Conservation (phyloP, 2,329 filamentous ascomycete species). For the Colletotrichum chrysophilum region DNA sequence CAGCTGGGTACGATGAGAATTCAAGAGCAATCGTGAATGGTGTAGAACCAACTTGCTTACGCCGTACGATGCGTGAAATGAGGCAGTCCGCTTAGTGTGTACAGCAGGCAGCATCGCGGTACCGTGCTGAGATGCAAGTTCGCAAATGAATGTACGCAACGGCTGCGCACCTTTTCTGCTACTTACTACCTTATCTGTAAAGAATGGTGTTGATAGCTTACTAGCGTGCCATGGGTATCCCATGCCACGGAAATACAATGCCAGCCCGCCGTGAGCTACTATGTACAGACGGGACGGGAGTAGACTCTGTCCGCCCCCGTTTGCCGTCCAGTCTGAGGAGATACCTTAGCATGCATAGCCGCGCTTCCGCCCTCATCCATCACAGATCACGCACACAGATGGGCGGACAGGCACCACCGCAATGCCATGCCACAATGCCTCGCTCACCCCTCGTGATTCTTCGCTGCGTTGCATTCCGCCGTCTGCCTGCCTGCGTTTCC, state of each 20-base stretch:
- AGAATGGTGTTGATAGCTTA: not conserved
- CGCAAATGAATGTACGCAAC: not conserved
- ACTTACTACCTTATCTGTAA: not conserved
- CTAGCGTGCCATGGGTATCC: not conserved
- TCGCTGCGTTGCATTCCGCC: not conserved
- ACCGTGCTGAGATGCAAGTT: not conserved
- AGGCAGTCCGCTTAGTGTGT: not conserved
- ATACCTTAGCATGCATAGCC: not conserved
- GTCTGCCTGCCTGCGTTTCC: not conserved
- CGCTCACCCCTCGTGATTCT: not conserved
- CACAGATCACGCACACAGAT: not conserved
- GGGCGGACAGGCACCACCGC: not conserved
- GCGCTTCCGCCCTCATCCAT: not conserved
- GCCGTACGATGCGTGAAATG: not conserved
- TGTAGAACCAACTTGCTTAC: not conserved
- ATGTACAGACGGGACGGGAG: not conserved
- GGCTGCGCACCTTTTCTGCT: not conserved
- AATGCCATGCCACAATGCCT: not conserved
- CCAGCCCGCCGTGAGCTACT: not conserved
- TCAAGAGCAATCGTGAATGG: too few species aligned
- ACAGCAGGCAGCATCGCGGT: not conserved
- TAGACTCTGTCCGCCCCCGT: not conserved
- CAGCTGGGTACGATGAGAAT: not conserved
- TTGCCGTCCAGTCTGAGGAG: not conserved
- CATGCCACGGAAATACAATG: not conserved